Percentiles rank a stretch among this genome's conserved stretches.
phyloP scores from a whole-genome alignment of 2,329 filamentous ascomycete genomes.

The Colletotrichum gigasporum region DNA sequence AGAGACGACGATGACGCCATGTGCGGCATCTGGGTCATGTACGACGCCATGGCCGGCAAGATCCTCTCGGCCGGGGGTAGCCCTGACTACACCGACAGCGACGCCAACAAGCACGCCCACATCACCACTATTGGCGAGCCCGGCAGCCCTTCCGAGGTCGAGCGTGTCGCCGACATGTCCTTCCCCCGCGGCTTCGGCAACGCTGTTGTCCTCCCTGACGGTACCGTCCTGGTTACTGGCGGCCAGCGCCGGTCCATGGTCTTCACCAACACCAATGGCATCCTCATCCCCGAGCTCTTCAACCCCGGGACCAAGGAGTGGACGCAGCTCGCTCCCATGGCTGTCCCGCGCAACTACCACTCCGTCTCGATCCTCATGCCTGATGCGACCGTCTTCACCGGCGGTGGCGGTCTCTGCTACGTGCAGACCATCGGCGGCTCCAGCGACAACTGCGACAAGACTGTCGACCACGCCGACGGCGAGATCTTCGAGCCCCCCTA shows the following conservation, averaged over 20 bases:
- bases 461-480: conserved; percentile 61
- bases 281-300: conserved; percentile 56
- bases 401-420: conserved; percentile 62
- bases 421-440: conserved; percentile 30
- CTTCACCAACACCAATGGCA: conserved; percentile 54
- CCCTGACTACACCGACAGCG: conserved; percentile 52
- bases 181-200: conserved; percentile 53
- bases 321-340: conserved; percentile 45
- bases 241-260: conserved; percentile 52
- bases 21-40: conserved; percentile 67
- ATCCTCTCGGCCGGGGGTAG: conserved; percentile 63
- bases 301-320: conserved; percentile 52
- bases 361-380: conserved; percentile 57
- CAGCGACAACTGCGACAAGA: conserved; percentile 47
- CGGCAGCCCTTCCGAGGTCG: conserved; percentile 35
- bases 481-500: conserved; percentile 67
- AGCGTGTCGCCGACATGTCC: conserved; percentile 43
- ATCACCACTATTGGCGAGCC: conserved; percentile 56
- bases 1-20: conserved; percentile 58
- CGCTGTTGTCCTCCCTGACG: conserved; percentile 58
- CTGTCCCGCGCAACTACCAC: conserved; percentile 59
- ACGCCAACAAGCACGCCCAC: conserved; percentile 54
- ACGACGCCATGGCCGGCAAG: conserved; percentile 65
- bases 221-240: conserved; percentile 56
- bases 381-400: conserved; percentile 59